Percentiles rank a stretch among this genome's conserved stretches.
These are phyloP conservation scores for Erysimum cheiranthoides DNA, from an alignment of 345 rosid genomes.

Conservation along the genomic window DNA sequence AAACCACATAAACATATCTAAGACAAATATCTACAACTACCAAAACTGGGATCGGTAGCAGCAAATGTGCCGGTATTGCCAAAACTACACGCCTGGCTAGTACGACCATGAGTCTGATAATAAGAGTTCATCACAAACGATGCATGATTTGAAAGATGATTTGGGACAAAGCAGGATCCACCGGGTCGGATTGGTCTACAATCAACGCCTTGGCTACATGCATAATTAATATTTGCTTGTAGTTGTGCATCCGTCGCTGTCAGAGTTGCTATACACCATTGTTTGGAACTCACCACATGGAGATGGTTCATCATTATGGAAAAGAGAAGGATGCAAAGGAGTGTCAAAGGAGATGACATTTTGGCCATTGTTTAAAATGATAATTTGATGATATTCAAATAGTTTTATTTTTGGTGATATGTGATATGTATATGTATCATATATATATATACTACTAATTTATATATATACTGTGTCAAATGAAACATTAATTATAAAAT, in stretches of 20 bases:
- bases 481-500: too few relatives aligned
- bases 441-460: too few relatives aligned
- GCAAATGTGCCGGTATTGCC: background rate
- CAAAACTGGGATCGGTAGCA: slow-evolving; percentile 22
- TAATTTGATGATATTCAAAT: too few relatives aligned
- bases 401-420: too few relatives aligned
- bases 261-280: slow-evolving; percentile 20
- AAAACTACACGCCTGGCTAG: slow-evolving; percentile 10
- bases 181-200: slow-evolving; percentile 10
- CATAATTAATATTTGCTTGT: slow-evolving; percentile 4
- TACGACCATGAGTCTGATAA: slow-evolving; percentile 9
- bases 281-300: background rate
- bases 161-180: slow-evolving; percentile 28
- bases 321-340: slow-evolving; percentile 5
- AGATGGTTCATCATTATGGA: slow-evolving; percentile 26
- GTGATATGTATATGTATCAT: too few relatives aligned
- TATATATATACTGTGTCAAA: too few relatives aligned
- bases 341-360: background rate
- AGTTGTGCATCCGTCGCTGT: background rate
- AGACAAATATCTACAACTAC: background rate
- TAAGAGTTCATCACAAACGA: slow-evolving; percentile 40
- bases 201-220: slow-evolving; percentile 14
- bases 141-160: slow-evolving; percentile 7
- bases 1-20: too few relatives aligned
- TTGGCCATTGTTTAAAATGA: too few relatives aligned